Evolutionary conservation across 371 early-diverging fungal genomes (phyloP).

Genomic region (Lichtheimia corymbifera): DNA sequence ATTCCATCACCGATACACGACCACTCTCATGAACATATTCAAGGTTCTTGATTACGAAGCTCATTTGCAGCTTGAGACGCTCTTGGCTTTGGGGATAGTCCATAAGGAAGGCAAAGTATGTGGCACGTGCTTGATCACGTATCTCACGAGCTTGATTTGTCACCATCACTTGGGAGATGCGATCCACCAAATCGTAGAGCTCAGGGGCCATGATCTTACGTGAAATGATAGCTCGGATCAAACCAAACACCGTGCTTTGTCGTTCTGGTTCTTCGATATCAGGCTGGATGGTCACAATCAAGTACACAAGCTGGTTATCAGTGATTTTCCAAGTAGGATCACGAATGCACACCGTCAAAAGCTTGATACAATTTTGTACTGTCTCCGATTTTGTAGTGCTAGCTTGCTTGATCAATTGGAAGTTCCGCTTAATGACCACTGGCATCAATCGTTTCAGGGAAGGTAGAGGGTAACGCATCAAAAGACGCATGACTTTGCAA

Average conservation of each 20-base stretch:
- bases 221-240: slow-evolving; percentile 84
- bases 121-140: slow-evolving; percentile 81
- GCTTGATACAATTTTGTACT: slow-evolving; percentile 78
- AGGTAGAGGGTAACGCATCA: slow-evolving; percentile 74
- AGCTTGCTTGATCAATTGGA: slow-evolving; percentile 69
- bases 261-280: slow-evolving; percentile 88
- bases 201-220: slow-evolving; percentile 85
- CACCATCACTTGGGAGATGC: slow-evolving; percentile 78
- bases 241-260: slow-evolving; percentile 81
- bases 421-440: slow-evolving; percentile 74
- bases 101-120: slow-evolving; percentile 86
- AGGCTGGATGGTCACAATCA: slow-evolving; percentile 80
- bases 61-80: slow-evolving; percentile 79
- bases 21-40: slow-evolving; percentile 90
- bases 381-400: slow-evolving; percentile 70
- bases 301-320: slow-evolving; percentile 75
- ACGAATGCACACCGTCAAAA: slow-evolving; percentile 77
- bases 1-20: slow-evolving; percentile 83
- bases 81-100: slow-evolving; percentile 91
- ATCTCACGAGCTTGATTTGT: slow-evolving; percentile 80
- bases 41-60: slow-evolving; percentile 85
- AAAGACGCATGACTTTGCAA: slow-evolving; percentile 65
- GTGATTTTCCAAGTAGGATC: slow-evolving; percentile 62
- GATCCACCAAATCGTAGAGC: slow-evolving; percentile 90
- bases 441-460: slow-evolving; percentile 65